These are phyloP conservation scores for Lipomyces spencermartinsiae DNA, from an alignment of 805 yeast genomes.

Conservation along the genomic window DNA sequence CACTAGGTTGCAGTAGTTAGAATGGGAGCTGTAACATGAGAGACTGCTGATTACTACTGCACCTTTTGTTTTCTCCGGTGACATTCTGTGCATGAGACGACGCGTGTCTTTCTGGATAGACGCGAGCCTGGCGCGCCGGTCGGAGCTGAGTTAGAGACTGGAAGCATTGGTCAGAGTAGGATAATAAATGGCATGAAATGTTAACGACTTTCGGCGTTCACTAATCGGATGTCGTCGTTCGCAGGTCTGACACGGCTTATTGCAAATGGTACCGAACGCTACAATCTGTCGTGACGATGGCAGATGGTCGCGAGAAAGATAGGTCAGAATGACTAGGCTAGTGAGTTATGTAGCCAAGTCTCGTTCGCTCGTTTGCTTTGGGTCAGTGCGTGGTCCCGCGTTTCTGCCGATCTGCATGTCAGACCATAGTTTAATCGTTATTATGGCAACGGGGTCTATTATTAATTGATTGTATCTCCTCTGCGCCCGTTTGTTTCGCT, in stretches of 20 bases:
- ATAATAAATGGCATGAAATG: no score
- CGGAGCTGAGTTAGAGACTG: background rate
- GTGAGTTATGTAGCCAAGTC: background rate
- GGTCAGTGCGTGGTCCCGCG: no score
- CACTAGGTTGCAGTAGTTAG: conserved; percentile 21
- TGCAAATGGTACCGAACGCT: no score
- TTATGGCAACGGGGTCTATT: no score
- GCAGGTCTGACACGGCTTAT: background rate
- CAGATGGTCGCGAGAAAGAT: no score
- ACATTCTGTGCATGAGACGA: conserved; percentile 37
- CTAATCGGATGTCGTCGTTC: background rate
- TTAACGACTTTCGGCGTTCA: background rate
- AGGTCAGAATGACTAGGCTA: no score
- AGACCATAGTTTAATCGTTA: no score
- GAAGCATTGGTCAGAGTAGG: background rate
- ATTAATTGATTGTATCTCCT: no score
- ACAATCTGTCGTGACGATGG: no score
- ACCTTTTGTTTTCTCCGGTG: conserved; percentile 38
- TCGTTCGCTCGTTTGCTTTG: background rate
- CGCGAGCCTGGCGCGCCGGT: background rate
- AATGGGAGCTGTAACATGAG: background rate
- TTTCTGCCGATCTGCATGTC: no score
- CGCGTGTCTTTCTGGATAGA: conserved; percentile 15
- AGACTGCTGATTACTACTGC: conserved; percentile 2
- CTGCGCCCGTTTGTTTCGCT: no score